Percentiles rank a stretch among this genome's conserved stretches.
These are phyloP conservation scores for Colletotrichum sp. DNA, from an alignment of 2,329 filamentous ascomycete species.

Conservation along the genomic window DNA sequence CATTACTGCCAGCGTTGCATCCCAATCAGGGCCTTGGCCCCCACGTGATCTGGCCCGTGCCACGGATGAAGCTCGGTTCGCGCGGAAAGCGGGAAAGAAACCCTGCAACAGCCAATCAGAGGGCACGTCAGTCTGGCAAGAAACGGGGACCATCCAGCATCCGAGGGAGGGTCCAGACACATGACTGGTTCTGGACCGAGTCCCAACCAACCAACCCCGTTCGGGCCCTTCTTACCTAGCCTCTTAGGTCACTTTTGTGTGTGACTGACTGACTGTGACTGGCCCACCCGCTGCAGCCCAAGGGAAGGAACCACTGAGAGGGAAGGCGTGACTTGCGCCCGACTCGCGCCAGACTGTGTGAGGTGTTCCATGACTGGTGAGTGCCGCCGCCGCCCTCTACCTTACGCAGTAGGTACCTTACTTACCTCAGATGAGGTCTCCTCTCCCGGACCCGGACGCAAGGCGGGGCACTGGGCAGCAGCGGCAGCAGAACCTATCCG, in stretches of 20 bases:
- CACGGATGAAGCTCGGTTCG: background rate
- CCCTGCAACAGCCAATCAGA: background rate
- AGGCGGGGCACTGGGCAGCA: background rate
- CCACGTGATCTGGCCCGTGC: constrained; percentile 16
- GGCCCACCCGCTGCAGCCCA: background rate
- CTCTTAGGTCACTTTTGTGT: background rate
- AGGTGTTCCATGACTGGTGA: background rate
- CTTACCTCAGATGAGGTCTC: background rate
- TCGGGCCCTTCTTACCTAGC: background rate
- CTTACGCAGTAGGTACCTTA: too few relatives aligned
- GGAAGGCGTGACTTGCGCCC: constrained; percentile 6
- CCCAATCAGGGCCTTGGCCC: background rate
- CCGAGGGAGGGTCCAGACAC: background rate
- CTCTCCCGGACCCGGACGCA: background rate
- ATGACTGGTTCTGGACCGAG: constrained; percentile 11
- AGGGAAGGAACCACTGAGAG: background rate
- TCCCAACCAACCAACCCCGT: background rate
- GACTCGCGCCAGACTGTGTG: background rate
- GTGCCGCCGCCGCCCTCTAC: too few relatives aligned
- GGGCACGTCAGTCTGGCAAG: background rate
- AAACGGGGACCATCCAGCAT: background rate
- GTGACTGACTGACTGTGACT: background rate
- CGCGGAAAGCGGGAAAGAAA: background rate
- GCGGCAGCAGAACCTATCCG: background rate
- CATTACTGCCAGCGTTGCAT: background rate